A percentile compares a stretch with the other conserved stretches of the same genome.
phyloP scores from a whole-genome alignment of 1,284 basidiomycete species.

The Leccinum huronense region DNA sequence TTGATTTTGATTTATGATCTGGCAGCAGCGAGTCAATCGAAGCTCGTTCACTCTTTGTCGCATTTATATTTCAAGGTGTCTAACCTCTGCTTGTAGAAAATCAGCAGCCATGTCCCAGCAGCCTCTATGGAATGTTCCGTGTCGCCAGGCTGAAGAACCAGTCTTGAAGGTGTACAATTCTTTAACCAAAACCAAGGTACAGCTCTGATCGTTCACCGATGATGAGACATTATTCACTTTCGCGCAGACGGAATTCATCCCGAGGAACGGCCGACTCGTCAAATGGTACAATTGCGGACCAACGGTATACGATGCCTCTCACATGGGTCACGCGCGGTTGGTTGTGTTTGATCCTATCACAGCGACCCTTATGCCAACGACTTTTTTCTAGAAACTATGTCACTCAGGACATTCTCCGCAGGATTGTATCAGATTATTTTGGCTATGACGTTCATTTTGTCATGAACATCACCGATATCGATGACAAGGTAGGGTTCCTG shows the following conservation, averaged over 20 bases:
- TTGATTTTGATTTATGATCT: conserved; percentile 23
- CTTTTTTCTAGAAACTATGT: conserved; percentile 84
- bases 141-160: conserved; percentile 51
- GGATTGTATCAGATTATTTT: conserved; percentile 95
- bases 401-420: conserved; percentile 92
- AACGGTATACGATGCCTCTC: conserved; percentile 98
- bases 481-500: conserved; percentile 84
- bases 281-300: conserved; percentile 99
- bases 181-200: conserved; percentile 86
- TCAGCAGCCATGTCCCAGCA: conserved; percentile 42
- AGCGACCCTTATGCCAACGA: conserved; percentile 15
- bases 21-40: conserved; percentile 24
- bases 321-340: conserved; percentile 98
- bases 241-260: conserved; percentile 69
- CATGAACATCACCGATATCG: conserved; percentile 99
- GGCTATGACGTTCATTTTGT: conserved; percentile 98
- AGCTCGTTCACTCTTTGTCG: conserved; percentile 14
- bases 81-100: conserved; percentile 7
- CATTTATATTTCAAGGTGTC: background rate
- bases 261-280: conserved; percentile 78
- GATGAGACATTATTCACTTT: conserved; percentile 9
- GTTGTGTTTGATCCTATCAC: conserved; percentile 23
- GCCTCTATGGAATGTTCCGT: conserved; percentile 57
- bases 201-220: conserved; percentile 26
- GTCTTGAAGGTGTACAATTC: conserved; percentile 92